These are phyloP conservation scores for Backusella morwellensis DNA, from an alignment of 192 early-diverging fungal species.

Conservation along the genomic window DNA sequence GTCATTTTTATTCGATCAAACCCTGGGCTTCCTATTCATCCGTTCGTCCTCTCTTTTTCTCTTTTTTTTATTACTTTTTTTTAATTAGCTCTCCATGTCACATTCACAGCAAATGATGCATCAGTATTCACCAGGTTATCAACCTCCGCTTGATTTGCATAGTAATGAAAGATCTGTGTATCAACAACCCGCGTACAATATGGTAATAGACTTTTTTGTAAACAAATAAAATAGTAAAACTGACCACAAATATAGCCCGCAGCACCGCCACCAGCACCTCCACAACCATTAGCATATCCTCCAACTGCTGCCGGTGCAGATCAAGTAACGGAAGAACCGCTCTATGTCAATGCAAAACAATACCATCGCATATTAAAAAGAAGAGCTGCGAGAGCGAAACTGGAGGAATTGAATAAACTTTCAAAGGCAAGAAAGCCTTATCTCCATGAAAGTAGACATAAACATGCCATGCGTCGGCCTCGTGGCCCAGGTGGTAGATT, in stretches of 20 bases:
- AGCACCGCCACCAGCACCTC: not conserved
- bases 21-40: not conserved
- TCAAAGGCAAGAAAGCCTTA: conserved; percentile 85
- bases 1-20: conserved; percentile 3
- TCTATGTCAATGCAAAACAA: conserved; percentile 99
- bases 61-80: not conserved
- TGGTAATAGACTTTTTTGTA: not conserved
- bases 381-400: conserved; percentile 81
- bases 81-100: not conserved
- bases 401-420: conserved; percentile 77
- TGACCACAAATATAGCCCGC: not conserved
- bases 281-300: not conserved
- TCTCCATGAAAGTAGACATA: conserved; percentile 95
- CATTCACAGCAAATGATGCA: conserved; percentile 3
- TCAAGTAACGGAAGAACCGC: conserved; percentile 59
- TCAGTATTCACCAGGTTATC: conserved; percentile 3
- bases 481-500: conserved; percentile 97
- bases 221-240: not conserved
- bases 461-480: conserved; percentile 97
- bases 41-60: not conserved
- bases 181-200: not conserved
- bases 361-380: conserved; percentile 97
- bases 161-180: not conserved
- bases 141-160: conserved; percentile 2
- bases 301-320: conserved; percentile 2